phyloP scores from a whole-genome alignment of 2,329 filamentous ascomycete species.

The Cryphonectria nitschkei region DNA sequence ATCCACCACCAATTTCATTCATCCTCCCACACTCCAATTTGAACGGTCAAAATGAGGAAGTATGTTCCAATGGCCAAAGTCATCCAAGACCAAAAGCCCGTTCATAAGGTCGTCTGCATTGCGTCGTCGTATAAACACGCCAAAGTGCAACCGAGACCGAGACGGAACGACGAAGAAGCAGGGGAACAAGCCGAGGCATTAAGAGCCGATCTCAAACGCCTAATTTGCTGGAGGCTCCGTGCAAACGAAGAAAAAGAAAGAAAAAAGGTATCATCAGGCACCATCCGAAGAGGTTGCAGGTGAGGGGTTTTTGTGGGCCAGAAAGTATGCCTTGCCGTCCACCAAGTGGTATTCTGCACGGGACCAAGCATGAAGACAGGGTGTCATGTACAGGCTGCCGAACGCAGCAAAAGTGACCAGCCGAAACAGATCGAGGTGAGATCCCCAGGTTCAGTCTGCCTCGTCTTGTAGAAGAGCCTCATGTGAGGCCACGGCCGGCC shows the following conservation, averaged over 20 bases:
- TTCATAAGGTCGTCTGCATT: constrained; percentile 4
- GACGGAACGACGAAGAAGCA: background rate
- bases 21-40: background rate
- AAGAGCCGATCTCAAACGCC: background rate
- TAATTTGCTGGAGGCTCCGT: background rate
- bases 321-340: background rate
- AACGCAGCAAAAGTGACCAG: background rate
- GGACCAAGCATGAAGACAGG: background rate
- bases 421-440: background rate
- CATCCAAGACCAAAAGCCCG: constrained; percentile 7
- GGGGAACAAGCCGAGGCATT: background rate
- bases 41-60: background rate
- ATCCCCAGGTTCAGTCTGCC: background rate
- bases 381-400: background rate
- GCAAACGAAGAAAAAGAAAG: background rate
- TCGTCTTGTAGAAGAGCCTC: no score
- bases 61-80: constrained; percentile 4
- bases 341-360: background rate
- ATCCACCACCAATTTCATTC: background rate
- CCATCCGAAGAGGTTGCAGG: background rate
- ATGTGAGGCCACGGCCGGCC: background rate
- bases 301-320: background rate
- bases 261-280: background rate
- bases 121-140: background rate
- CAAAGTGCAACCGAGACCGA: background rate